phyloP scores from a whole-genome alignment of 2,329 filamentous ascomycete species.

The Ceratocystis eucalypticola region DNA sequence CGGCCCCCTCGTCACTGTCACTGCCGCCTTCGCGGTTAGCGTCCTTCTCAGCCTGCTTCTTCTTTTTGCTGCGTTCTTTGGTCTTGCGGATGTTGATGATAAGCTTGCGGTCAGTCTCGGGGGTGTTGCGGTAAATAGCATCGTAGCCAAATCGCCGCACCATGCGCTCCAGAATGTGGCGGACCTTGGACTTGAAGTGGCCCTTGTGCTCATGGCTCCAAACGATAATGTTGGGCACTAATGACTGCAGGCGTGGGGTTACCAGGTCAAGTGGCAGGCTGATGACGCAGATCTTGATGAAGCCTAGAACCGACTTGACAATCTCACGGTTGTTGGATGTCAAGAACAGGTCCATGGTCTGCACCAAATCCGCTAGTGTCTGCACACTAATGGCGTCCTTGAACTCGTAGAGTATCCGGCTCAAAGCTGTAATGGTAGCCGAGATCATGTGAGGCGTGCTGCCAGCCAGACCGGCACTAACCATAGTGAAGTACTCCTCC shows the following conservation, averaged over 20 bases:
- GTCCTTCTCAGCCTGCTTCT: slow-evolving; percentile 57
- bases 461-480: slow-evolving; percentile 85
- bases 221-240: slow-evolving; percentile 82
- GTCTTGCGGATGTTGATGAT: slow-evolving; percentile 92
- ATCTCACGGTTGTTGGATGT: slow-evolving; percentile 96
- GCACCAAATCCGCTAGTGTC: slow-evolving; percentile 70
- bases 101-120: slow-evolving; percentile 76
- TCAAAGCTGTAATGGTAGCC: slow-evolving; percentile 88
- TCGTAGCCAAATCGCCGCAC: slow-evolving; percentile 81
- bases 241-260: slow-evolving; percentile 56
- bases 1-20: slow-evolving; percentile 22
- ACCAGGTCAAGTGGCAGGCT: slow-evolving; percentile 68
- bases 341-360: slow-evolving; percentile 91
- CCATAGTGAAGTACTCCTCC: slow-evolving; percentile 97
- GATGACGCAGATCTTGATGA: slow-evolving; percentile 91
- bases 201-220: slow-evolving; percentile 99
- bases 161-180: slow-evolving; percentile 93
- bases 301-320: slow-evolving; percentile 84
- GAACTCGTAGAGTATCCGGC: slow-evolving; percentile 88
- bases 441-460: slow-evolving; percentile 95
- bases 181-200: slow-evolving; percentile 91
- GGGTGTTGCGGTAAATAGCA: slow-evolving; percentile 63
- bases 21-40: slow-evolving; percentile 26
- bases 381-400: slow-evolving; percentile 52
- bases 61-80: slow-evolving; percentile 78